Evolutionary conservation across 2,329 filamentous ascomycete genomes (phyloP), one percentile per base, ranked within the genome.

Genomic region (Fusarium sp.): DNA sequence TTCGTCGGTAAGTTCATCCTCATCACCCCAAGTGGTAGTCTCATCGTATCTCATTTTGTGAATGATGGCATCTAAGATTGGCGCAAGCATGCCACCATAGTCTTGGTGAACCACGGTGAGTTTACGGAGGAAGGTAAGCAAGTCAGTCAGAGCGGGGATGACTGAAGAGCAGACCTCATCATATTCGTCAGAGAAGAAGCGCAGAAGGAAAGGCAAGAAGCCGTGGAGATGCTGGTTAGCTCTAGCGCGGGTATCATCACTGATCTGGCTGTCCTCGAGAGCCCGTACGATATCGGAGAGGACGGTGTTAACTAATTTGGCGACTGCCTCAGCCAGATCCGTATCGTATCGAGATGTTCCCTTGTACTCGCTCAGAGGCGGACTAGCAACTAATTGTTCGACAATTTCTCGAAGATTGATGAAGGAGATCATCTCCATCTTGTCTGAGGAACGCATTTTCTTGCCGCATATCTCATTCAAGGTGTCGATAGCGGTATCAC

Each of bases 1-100:
- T 81, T 99, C 96, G 74, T 98, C 96, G 3, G 94, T 97, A 79
- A 97, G 91, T 74, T 97, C 94, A 74, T 97, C 94, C 77, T 98
- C 94, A 61, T 94, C 90, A 39, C 94, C 95, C 95, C 95, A 98
- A 21, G 88, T 91, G 2, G 93, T 92, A 8, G 95, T 98, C 77
- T 98, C 95, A 75, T 99, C 96, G 77, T 97, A 98, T 77, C 95
- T 91, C 94, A 98, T 98, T 83, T 99, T 99, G 58, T 89, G 86
- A 63, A 99, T 92, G 74, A 98, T 95, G 57, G 94, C 93, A 78
- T 97, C 93, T 61, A 99, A 84, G 54, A 98, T 94, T 7, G 93
- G 92, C 26, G 92, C 89, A 14, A 99, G 85, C 87, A 97, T 96
- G 53, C 88, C 86, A n/a, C 89, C 85, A 79, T 97, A 96, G 58